Percentiles rank a stretch among this genome's conserved stretches.
Evolutionary conservation across 345 rosid species (phyloP).

Genomic region (Schrenkiella parvula): DNA sequence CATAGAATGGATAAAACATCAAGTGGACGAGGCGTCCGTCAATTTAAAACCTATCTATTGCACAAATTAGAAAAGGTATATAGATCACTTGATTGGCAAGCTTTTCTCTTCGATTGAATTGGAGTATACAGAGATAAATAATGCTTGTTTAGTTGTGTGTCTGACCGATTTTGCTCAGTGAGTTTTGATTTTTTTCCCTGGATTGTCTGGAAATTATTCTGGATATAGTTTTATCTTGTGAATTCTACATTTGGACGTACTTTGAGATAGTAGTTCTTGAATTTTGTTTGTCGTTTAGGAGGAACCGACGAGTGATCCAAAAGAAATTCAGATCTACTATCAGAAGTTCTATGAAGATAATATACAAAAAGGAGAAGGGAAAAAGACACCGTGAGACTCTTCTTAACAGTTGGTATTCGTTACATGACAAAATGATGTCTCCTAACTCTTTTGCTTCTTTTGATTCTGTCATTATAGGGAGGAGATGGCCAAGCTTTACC

Average conservation of each 20-base stretch:
- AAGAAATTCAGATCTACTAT: constrained; percentile 69
- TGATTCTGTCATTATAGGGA: constrained; percentile 51
- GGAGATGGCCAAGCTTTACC: constrained; percentile 85
- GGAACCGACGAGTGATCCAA: constrained; percentile 56
- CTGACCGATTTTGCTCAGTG: neutral
- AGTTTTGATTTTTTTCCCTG: neutral
- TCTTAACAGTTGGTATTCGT: neutral
- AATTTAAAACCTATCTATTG: constrained; percentile 84
- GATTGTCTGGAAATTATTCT: neutral
- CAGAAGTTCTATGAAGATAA: constrained; percentile 56
- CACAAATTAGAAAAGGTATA: constrained; percentile 78
- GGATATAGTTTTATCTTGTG: neutral
- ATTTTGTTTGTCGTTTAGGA: constrained; percentile 46
- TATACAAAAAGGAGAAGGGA: constrained; percentile 53
- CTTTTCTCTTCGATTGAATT: neutral
- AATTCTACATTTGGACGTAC: neutral
- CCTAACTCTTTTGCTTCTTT: constrained; percentile 9
- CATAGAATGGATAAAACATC: constrained; percentile 63
- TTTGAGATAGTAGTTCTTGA: constrained; percentile 7
- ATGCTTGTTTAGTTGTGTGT: neutral
- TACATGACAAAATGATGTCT: constrained; percentile 3
- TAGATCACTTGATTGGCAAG: neutral
- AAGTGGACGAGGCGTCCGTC: constrained; percentile 83
- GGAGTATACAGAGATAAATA: neutral
- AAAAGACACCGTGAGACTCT: constrained; percentile 68